Percentiles rank a stretch among this genome's conserved stretches.
These are phyloP conservation scores for Peronospora belbahrii DNA, from an alignment of 352 stramenopile species.

Conservation along the genomic window DNA sequence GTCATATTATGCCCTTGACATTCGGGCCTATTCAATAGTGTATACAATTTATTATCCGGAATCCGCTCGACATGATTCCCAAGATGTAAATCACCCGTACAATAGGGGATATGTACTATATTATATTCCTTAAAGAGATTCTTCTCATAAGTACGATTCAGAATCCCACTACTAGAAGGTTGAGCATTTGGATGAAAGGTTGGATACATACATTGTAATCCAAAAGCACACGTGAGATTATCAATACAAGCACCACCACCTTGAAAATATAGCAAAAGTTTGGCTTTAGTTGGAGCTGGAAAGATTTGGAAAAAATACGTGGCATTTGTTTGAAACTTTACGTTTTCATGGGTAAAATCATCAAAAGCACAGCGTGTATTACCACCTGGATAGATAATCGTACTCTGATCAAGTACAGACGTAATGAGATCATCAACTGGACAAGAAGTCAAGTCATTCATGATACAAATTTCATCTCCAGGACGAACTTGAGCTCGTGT, in stretches of 20 bases:
- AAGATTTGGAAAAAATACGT: constrained; percentile 79
- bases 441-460: constrained; percentile 43
- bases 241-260: constrained; percentile 61
- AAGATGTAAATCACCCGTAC: constrained; percentile 63
- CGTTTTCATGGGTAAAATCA: constrained; percentile 34
- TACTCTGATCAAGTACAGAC: constrained; percentile 37
- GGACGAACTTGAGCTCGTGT: constrained; percentile 27
- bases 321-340: constrained; percentile 37
- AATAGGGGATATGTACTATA: constrained; percentile 70
- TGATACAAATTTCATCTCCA: constrained; percentile 47
- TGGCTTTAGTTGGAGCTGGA: constrained; percentile 45
- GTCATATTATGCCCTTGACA: constrained; percentile 47
- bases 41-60: constrained; percentile 27
- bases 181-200: constrained; percentile 49
- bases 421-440: constrained; percentile 39
- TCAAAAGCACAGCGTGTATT: constrained; percentile 51
- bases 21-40: constrained; percentile 29
- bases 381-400: constrained; percentile 50
- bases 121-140: constrained; percentile 76
- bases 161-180: constrained; percentile 40
- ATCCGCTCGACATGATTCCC: constrained; percentile 29
- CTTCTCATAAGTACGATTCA: constrained; percentile 51
- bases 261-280: constrained; percentile 70
- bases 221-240: constrained; percentile 55
- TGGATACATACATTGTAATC: constrained; percentile 48